Percentiles rank a stretch among this genome's conserved stretches.
phyloP scores from a whole-genome alignment of 192 early-diverging fungal species.

The Coemansia sp. region DNA sequence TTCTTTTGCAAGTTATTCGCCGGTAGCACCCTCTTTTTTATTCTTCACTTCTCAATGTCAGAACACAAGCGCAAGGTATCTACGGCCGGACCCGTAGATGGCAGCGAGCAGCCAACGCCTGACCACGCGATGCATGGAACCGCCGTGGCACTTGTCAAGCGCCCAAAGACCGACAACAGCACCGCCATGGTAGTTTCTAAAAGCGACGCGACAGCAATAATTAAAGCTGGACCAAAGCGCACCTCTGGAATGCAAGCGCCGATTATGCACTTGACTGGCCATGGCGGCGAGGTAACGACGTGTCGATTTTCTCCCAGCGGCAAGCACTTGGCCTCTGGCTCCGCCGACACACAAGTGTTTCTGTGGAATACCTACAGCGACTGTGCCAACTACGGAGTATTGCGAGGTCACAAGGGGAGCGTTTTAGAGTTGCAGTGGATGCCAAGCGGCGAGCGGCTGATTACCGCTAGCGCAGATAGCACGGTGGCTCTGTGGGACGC shows the following conservation, averaged over 20 bases:
- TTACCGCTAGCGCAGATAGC: slow-evolving; percentile 83
- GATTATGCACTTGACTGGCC: slow-evolving; percentile 86
- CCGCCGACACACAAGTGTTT: slow-evolving; percentile 81
- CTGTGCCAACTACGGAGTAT: slow-evolving; percentile 82
- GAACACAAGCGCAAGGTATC: slow-evolving; percentile 50
- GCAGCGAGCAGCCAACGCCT: background rate
- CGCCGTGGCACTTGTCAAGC: slow-evolving; percentile 49
- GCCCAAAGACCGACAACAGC: slow-evolving; percentile 31
- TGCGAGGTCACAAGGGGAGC: slow-evolving; percentile 86
- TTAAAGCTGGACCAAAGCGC: slow-evolving; percentile 53
- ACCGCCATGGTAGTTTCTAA: background rate
- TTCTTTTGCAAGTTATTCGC: background rate
- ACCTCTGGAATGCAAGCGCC: slow-evolving; percentile 80
- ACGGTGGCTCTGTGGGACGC: slow-evolving; percentile 84
- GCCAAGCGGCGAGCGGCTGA: slow-evolving; percentile 74
- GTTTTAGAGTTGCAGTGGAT: slow-evolving; percentile 94
- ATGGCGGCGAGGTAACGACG: slow-evolving; percentile 79
- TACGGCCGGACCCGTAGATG: slow-evolving; percentile 9
- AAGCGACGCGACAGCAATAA: slow-evolving; percentile 20
- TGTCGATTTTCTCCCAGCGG: slow-evolving; percentile 88
- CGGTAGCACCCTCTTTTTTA: background rate
- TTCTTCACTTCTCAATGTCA: slow-evolving; percentile 14
- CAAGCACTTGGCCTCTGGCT: slow-evolving; percentile 79
- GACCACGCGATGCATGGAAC: slow-evolving; percentile 20
- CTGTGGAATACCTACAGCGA: slow-evolving; percentile 95